These are phyloP conservation scores for Erysimum cheiri DNA, from an alignment of 441 rosid genomes.

Conservation along the genomic window DNA sequence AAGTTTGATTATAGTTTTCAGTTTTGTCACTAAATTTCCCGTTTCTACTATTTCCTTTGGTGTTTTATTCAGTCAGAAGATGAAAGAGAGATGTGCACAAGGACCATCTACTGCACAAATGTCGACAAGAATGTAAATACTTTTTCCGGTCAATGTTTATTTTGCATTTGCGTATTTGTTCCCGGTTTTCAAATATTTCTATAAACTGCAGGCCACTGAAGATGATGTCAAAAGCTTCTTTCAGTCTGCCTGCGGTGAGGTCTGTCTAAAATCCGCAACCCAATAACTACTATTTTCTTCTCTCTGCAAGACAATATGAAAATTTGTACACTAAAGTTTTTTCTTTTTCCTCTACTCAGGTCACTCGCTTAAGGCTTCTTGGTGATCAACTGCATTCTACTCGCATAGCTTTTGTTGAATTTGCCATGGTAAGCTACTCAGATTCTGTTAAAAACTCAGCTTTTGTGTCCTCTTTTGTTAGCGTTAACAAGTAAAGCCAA, in stretches of 20 bases:
- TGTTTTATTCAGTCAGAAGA: conserved; percentile 63
- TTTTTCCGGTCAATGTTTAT: not conserved
- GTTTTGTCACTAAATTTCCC: not conserved
- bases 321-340: not conserved
- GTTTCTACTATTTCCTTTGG: conserved; percentile 10
- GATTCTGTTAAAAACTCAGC: not conserved
- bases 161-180: conserved; percentile 3
- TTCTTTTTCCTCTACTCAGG: conserved; percentile 42
- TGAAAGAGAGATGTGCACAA: conserved; percentile 77
- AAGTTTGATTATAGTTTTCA: conserved; percentile 1
- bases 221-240: conserved; percentile 65
- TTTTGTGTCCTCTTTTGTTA: not conserved
- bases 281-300: not conserved
- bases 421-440: conserved; percentile 57
- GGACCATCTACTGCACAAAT: conserved; percentile 78
- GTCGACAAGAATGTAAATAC: conserved; percentile 63
- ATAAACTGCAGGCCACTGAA: conserved; percentile 56
- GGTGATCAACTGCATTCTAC: conserved; percentile 71
- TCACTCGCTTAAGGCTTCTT: conserved; percentile 71
- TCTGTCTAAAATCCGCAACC: conserved; percentile 34
- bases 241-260: conserved; percentile 70
- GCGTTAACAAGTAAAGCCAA: not conserved
- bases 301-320: conserved; percentile 1
- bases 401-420: conserved; percentile 77
- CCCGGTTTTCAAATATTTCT: not conserved